A percentile compares a stretch with the other conserved stretches of the same genome.
Conservation (phyloP, 2,329 filamentous ascomycete species). For the Aspergillus awamori region DNA sequence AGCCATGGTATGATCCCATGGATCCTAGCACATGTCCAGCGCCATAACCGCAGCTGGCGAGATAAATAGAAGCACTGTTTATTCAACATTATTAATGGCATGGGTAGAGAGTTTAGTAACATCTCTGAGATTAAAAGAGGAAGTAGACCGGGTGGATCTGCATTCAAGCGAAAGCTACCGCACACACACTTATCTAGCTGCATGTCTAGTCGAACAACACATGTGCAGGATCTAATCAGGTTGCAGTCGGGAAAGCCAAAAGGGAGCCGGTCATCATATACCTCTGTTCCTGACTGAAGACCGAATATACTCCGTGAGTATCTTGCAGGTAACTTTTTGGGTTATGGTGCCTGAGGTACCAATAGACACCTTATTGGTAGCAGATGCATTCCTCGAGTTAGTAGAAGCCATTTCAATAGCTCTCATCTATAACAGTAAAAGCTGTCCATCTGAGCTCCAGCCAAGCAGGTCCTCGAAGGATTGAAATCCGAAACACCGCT, state of each 20-base stretch:
- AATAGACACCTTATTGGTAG: not conserved
- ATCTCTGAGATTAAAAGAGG: not conserved
- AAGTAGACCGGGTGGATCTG: not conserved
- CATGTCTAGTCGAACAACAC: not conserved
- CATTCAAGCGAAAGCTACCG: not conserved
- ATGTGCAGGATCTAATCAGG: not conserved
- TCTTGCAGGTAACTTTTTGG: no score
- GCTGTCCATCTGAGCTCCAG: no score
- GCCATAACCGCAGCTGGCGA: not conserved
- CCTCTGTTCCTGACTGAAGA: not conserved
- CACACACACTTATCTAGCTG: not conserved
- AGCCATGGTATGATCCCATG: not conserved
- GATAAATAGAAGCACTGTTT: not conserved
- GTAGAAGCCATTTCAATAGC: not conserved
- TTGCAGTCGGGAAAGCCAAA: not conserved
- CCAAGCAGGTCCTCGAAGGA: not conserved
- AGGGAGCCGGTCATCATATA: not conserved
- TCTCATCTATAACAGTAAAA: not conserved
- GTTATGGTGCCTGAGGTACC: not conserved
- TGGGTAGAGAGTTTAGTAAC: not conserved
- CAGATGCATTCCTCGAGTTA: not conserved
- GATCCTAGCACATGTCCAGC: not conserved
- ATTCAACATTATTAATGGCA: not conserved
- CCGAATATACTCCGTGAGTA: not conserved
- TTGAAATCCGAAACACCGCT: not conserved